Percentiles rank a stretch among this genome's conserved stretches.
These are phyloP conservation scores for Trichoderma cornu-damae DNA, from an alignment of 2,329 filamentous ascomycete genomes.

Conservation along the genomic window DNA sequence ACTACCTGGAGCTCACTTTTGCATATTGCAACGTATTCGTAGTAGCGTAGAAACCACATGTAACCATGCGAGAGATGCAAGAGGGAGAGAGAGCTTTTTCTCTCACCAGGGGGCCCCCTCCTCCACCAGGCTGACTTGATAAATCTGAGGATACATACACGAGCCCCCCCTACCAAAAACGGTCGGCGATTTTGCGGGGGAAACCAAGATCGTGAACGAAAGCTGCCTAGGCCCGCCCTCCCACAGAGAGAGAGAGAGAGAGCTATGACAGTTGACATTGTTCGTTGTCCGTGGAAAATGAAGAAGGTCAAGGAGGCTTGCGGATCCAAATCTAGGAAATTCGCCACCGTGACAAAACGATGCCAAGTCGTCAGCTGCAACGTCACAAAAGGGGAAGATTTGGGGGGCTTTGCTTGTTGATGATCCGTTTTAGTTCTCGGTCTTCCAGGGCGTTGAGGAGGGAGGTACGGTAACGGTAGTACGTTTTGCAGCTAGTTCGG, in stretches of 20 bases:
- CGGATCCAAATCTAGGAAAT: background rate
- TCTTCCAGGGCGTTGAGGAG: too few relatives aligned
- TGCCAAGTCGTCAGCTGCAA: background rate
- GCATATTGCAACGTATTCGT: background rate
- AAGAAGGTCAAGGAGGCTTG: background rate
- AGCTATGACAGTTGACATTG: background rate
- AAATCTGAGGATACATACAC: background rate
- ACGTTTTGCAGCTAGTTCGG: too few relatives aligned
- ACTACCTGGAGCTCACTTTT: background rate
- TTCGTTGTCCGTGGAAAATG: background rate
- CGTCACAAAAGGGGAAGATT: too few relatives aligned
- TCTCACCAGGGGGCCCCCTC: background rate
- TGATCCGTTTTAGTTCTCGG: background rate
- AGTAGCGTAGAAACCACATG: background rate
- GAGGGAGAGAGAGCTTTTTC: background rate
- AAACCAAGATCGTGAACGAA: conserved; percentile 7
- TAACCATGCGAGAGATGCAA: background rate
- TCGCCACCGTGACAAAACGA: background rate
- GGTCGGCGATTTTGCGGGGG: conserved; percentile 13
- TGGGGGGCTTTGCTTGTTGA: background rate
- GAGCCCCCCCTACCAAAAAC: background rate
- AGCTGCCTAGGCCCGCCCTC: background rate
- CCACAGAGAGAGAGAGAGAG: too few relatives aligned
- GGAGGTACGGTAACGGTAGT: too few relatives aligned
- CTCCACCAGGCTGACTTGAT: background rate